Base-by-base conservation (phyloP, 164 flowering plant genomes). In the Berberis thunbergii region DNA sequence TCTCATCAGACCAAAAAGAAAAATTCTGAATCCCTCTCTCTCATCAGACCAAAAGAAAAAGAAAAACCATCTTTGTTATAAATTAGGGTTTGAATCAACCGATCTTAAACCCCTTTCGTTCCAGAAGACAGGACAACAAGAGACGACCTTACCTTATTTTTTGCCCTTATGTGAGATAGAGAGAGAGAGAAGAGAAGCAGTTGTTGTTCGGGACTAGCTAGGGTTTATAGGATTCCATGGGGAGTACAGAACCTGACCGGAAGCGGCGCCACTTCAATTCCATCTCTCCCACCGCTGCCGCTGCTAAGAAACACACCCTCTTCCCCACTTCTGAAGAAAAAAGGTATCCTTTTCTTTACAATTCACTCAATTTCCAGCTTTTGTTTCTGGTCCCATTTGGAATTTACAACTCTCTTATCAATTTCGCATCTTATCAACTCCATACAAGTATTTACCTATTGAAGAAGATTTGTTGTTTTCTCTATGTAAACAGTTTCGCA, bases 181-280 rank as follows among this genome's bases (percentile, higher is more conserved):
- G 26, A 26, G 26, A 26, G 26, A 26, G 26, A 26, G 26, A 26
- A 26, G 26, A 26, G 26, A 26, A 26, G 26, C 26, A 26, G 26
- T 26, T 26, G 72, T 70, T 74, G 61, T 9, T 54, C 2, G 44
- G 50, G n/a, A 3, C 11, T 61, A 46, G 57, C 6, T 52, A 11
- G 26, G 26, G 26, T 26, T 26, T 26, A 26, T 26, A 4, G 1
- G 54, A 10, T 52, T 52, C 57, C 45, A 92, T 92, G 98, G 98
- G 84, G 72, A 88, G 98, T 72, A 93, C 93, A 1, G 97, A 88
- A 68, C 75, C 94, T 6, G 98, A 93, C 74, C 78, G 90, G 55
- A 93, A 93, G 71, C 80, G 96, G 62, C 91, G 94, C 43, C 91
- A 85, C 73, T 67, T 93, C 53, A 78, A 69, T 73, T 79, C 97